Base-by-base conservation (phyloP, 257 asterid genomes). In the Ocimum tenuiflorum region DNA sequence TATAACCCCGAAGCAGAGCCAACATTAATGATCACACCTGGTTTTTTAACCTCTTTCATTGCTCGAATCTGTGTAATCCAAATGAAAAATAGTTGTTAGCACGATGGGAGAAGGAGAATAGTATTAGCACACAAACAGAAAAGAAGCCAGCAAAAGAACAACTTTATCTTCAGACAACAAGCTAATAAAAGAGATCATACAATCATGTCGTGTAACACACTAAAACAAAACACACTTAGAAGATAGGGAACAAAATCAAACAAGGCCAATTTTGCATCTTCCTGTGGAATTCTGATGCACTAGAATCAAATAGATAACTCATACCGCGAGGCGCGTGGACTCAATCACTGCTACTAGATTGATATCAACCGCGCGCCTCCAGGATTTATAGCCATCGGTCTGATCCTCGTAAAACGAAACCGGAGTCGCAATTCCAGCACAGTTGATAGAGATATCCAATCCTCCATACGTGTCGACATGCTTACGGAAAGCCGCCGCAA, bases 1-100 rank as follows among this genome's bases (percentile, higher is more conserved):
- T 87, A 94, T 48, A 94, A 95, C 58, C 99, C 99, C 6, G 96
- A 77, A 67, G 97, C 87, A 41, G 97, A 94, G 60, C 91, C 99
- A 3, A 89, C 35, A 63, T 94, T 90, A 61, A 94, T 79, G 61
- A 94, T 83, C 48, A 78, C 90, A 24, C 99, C 99, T 11, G 94
- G 89, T 72, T 75, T 89, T 75, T 73, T 82, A 23, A 79, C 78
- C 63, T 80, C 80, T 75, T 75, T 75, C 95, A 94, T 94, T 35
- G 76, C 72, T 79, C 74, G 81, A 83, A 90, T 83, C 99, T 92
- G 82, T 47, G 72, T 54, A 75, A 38, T 76, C 60, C 67, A 75
- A 61, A 73, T n/a, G 39, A 77, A 68, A 70, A 65, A 47, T 14
- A 71, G 46, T 42, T 50, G 17, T 23, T 38, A 54, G 24, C 70